phyloP scores from a whole-genome alignment of 805 yeast genomes.

The Hanseniaspora guilliermondii region DNA sequence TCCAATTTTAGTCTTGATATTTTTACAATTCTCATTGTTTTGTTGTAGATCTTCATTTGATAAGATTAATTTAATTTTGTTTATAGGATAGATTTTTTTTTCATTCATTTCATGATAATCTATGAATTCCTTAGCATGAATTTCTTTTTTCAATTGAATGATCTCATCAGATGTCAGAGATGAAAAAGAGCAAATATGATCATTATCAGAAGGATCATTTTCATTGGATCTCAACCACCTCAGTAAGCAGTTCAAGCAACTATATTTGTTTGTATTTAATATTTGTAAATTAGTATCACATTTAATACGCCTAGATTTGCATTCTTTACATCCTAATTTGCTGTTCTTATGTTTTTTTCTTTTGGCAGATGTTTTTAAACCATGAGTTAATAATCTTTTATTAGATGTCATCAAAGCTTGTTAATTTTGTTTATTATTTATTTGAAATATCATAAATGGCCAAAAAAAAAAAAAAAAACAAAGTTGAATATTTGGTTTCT shows the following conservation, averaged over 20 bases:
- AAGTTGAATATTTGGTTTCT: too few relatives aligned
- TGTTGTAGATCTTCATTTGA: neutral
- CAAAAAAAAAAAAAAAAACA: too few relatives aligned
- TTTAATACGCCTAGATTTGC: constrained; percentile 63
- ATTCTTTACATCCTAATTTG: constrained; percentile 61
- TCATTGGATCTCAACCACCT: constrained; percentile 2
- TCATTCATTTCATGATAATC: constrained; percentile 1
- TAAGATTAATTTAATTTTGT: neutral
- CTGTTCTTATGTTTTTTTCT: constrained; percentile 66
- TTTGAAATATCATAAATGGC: too few relatives aligned
- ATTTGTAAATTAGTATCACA: constrained; percentile 50
- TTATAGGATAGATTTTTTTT: neutral
- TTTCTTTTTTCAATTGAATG: neutral
- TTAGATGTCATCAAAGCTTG: neutral
- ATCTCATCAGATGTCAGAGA: neutral
- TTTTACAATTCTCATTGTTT: neutral
- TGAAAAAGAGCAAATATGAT: constrained; percentile 12
- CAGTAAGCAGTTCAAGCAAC: constrained; percentile 8
- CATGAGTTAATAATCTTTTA: neutral
- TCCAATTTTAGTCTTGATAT: neutral
- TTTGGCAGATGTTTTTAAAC: constrained; percentile 1
- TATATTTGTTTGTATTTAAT: neutral
- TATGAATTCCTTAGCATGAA: neutral
- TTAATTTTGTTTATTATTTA: too few relatives aligned
- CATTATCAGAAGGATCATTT: neutral